These are phyloP conservation scores for Penicillium bovifimosum DNA, from an alignment of 495 filamentous ascomycete species.

Conservation along the genomic window DNA sequence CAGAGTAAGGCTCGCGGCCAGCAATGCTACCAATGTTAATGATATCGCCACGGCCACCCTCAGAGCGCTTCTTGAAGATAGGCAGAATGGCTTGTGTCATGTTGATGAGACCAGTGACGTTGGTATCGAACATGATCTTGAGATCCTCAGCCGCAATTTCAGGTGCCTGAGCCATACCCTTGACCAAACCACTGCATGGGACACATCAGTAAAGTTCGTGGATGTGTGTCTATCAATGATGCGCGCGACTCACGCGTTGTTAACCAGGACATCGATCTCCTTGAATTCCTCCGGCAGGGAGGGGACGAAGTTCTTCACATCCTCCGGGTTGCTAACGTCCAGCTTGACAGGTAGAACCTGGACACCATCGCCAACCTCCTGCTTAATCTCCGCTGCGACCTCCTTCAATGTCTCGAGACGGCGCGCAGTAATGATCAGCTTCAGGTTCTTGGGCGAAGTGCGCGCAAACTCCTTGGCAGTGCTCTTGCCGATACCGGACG, in stretches of 20 bases:
- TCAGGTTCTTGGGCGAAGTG: constrained; percentile 72
- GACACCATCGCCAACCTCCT: constrained; percentile 75
- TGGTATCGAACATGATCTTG: constrained; percentile 81
- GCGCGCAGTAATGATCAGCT: constrained; percentile 81
- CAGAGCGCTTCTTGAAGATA: constrained; percentile 72
- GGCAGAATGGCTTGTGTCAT: constrained; percentile 92
- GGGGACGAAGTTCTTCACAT: constrained; percentile 69
- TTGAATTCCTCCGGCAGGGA: constrained; percentile 75
- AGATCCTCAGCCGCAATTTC: constrained; percentile 81
- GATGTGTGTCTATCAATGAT: background rate
- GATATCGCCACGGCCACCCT: constrained; percentile 84
- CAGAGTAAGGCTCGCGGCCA: constrained; percentile 81
- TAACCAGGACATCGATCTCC: constrained; percentile 86
- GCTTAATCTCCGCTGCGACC: constrained; percentile 70
- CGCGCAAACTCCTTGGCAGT: constrained; percentile 89
- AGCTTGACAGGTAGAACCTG: constrained; percentile 76
- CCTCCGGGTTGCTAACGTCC: constrained; percentile 76
- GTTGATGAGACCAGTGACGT: constrained; percentile 90
- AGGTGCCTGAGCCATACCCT: constrained; percentile 80
- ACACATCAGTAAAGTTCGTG: constrained; percentile 5
- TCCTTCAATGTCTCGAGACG: constrained; percentile 72
- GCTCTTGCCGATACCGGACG: constrained; percentile 83
- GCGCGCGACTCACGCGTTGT: constrained; percentile 75
- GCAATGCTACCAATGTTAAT: constrained; percentile 97
- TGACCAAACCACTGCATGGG: constrained; percentile 66